These are phyloP conservation scores for Fusarium praegraminearum DNA, from an alignment of 2,329 filamentous ascomycete genomes.

Conservation along the genomic window DNA sequence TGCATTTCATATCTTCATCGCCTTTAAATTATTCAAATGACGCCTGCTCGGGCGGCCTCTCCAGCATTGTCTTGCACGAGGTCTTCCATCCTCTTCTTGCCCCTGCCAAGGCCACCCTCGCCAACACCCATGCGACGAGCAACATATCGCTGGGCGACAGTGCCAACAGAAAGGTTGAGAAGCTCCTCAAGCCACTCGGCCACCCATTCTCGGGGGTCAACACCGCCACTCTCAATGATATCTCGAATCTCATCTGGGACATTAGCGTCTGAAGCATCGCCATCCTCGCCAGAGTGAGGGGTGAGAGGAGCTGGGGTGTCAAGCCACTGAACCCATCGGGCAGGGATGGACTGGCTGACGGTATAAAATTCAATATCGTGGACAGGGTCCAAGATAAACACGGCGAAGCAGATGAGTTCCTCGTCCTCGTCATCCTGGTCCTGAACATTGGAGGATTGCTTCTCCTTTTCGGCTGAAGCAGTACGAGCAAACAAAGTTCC, in stretches of 20 bases:
- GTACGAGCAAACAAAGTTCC: slow-evolving; percentile 75
- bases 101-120: slow-evolving; percentile 74
- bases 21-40: slow-evolving; percentile 55
- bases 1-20: slow-evolving; percentile 13
- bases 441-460: slow-evolving; percentile 64
- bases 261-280: slow-evolving; percentile 54
- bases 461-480: slow-evolving; percentile 65
- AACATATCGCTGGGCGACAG: slow-evolving; percentile 95
- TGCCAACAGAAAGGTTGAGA: slow-evolving; percentile 79
- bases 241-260: slow-evolving; percentile 87
- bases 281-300: slow-evolving; percentile 64
- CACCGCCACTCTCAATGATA: slow-evolving; percentile 79
- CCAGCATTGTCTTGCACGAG: slow-evolving; percentile 68
- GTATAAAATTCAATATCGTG: slow-evolving; percentile 90
- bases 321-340: slow-evolving; percentile 90
- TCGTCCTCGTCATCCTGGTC: slow-evolving; percentile 65
- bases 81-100: slow-evolving; percentile 70
- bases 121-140: slow-evolving; percentile 96
- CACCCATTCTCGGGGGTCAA: slow-evolving; percentile 97
- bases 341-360: slow-evolving; percentile 84
- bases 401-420: slow-evolving; percentile 76
- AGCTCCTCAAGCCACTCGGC: slow-evolving; percentile 96
- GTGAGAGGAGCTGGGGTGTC: slow-evolving; percentile 76
- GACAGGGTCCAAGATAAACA: slow-evolving; percentile 87
- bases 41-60: slow-evolving; percentile 70